A percentile compares a stretch with the other conserved stretches of the same genome.
These are phyloP conservation scores for Leccinellum luteum DNA, from an alignment of 768 basidiomycete species.

Conservation along the genomic window DNA sequence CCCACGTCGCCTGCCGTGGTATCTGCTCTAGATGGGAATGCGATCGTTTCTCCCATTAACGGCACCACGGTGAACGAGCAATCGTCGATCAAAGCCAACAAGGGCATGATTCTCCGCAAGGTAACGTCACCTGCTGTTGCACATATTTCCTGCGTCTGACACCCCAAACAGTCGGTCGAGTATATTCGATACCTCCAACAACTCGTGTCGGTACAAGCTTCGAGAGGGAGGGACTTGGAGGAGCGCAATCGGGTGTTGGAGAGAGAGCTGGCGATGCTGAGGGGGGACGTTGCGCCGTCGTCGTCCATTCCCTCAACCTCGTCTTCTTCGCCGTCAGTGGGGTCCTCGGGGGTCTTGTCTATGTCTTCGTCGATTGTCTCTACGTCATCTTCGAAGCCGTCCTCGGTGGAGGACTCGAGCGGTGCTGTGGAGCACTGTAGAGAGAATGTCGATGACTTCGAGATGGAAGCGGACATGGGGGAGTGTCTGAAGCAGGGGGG, in stretches of 20 bases:
- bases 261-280: slow-evolving; percentile 25
- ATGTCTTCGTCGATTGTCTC: slow-evolving; percentile 15
- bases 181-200: slow-evolving; percentile 79
- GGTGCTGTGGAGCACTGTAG: background rate
- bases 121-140: slow-evolving; percentile 27
- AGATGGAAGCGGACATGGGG: slow-evolving; percentile 17
- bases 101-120: slow-evolving; percentile 90
- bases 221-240: slow-evolving; percentile 77
- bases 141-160: slow-evolving; percentile 7
- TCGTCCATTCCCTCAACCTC: slow-evolving; percentile 14
- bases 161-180: slow-evolving; percentile 40
- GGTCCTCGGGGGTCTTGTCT: slow-evolving; percentile 17
- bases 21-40: slow-evolving; percentile 6
- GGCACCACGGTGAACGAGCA: slow-evolving; percentile 28
- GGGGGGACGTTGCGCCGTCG: slow-evolving; percentile 12
- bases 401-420: slow-evolving; percentile 2
- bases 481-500: slow-evolving; percentile 4
- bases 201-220: slow-evolving; percentile 76
- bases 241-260: slow-evolving; percentile 52
- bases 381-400: slow-evolving; percentile 6
- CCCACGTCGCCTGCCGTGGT: slow-evolving; percentile 20
- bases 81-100: slow-evolving; percentile 80
- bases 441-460: slow-evolving; percentile 11
- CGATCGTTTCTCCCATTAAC: slow-evolving; percentile 1
- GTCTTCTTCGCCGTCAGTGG: slow-evolving; percentile 19